These are phyloP conservation scores for Lodderomyces theae DNA, from an alignment of 1,139 yeast species.

Conservation along the genomic window DNA sequence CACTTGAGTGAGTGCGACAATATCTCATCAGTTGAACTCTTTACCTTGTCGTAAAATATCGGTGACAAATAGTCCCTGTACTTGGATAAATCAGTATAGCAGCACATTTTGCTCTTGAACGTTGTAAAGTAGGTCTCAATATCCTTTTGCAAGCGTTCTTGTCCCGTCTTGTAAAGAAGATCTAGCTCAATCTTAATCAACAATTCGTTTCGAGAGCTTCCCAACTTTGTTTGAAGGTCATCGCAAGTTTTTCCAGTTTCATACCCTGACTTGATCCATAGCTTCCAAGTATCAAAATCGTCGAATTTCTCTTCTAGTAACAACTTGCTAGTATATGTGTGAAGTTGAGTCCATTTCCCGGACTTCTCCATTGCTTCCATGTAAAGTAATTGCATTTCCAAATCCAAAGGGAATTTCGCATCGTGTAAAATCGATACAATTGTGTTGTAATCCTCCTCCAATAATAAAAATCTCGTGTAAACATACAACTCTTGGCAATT, in stretches of 20 bases:
- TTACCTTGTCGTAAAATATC: conserved; percentile 13
- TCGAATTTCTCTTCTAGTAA: conserved; percentile 46
- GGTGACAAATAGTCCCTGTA: conserved; percentile 22
- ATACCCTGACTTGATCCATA: conserved; percentile 44
- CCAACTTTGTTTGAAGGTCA: conserved; percentile 24
- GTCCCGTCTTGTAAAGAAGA: conserved; percentile 16
- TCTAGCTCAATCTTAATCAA: conserved; percentile 55
- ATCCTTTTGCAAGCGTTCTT: conserved; percentile 18
- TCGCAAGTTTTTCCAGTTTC: conserved; percentile 25
- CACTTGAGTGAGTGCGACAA: conserved; percentile 12
- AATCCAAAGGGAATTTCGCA: conserved; percentile 40
- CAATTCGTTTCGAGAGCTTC: conserved; percentile 50
- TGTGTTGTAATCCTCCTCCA: conserved; percentile 27
- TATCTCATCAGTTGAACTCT: background rate
- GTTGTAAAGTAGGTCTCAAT: conserved; percentile 40
- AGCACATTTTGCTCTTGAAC: conserved; percentile 55
- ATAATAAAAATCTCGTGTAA: conserved; percentile 43
- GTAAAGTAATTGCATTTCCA: conserved; percentile 56
- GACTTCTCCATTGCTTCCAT: conserved; percentile 41
- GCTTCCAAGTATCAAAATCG: conserved; percentile 62
- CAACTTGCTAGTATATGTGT: conserved; percentile 28
- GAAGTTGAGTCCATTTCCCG: conserved; percentile 43
- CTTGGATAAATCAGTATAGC: conserved; percentile 53
- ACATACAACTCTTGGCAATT: conserved; percentile 62
- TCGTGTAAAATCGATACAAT: conserved; percentile 29